Conservation (phyloP, 169 alveolate genomes). For the Cryptosporidium andersoni region DNA sequence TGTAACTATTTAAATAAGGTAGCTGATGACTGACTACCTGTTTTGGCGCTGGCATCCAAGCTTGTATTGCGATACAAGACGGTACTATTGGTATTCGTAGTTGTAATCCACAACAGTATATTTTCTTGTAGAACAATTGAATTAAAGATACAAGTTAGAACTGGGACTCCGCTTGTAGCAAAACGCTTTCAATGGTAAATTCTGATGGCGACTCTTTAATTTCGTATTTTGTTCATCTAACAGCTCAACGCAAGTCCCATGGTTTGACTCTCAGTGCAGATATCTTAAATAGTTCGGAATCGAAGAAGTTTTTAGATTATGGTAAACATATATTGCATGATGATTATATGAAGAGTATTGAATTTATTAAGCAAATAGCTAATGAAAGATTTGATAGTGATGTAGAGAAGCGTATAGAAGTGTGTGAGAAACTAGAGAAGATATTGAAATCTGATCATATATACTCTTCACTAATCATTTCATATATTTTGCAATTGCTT, state of each 20-base stretch:
- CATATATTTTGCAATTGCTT: slow-evolving; percentile 1
- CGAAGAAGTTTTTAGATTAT: slow-evolving; percentile 1
- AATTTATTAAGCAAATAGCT: slow-evolving; percentile 5
- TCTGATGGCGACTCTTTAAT: not conserved
- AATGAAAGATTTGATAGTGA: slow-evolving; percentile 52
- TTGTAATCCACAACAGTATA: too few relatives aligned
- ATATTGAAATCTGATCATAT: slow-evolving; percentile 37
- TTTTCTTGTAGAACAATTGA: too few relatives aligned
- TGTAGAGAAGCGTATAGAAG: slow-evolving; percentile 10
- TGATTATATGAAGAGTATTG: slow-evolving; percentile 30
- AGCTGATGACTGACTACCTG: too few relatives aligned
- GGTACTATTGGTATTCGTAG: too few relatives aligned
- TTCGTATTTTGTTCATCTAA: slow-evolving; percentile 21
- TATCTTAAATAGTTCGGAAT: not conserved
- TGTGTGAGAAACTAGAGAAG: slow-evolving; percentile 21
- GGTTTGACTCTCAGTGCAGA: slow-evolving; percentile 10
- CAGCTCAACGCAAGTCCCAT: slow-evolving; percentile 38
- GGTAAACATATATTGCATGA: slow-evolving; percentile 1
- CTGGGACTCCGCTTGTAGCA: too few relatives aligned
- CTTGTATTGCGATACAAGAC: too few relatives aligned
- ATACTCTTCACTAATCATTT: slow-evolving; percentile 10
- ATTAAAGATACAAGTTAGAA: too few relatives aligned
- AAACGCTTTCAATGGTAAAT: too few relatives aligned
- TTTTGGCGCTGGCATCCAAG: too few relatives aligned
- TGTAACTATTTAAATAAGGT: too few relatives aligned